A percentile compares a stretch with the other conserved stretches of the same genome.
These are phyloP conservation scores for Nadsonia commutata DNA, from an alignment of 1,139 yeast species.

Conservation along the genomic window DNA sequence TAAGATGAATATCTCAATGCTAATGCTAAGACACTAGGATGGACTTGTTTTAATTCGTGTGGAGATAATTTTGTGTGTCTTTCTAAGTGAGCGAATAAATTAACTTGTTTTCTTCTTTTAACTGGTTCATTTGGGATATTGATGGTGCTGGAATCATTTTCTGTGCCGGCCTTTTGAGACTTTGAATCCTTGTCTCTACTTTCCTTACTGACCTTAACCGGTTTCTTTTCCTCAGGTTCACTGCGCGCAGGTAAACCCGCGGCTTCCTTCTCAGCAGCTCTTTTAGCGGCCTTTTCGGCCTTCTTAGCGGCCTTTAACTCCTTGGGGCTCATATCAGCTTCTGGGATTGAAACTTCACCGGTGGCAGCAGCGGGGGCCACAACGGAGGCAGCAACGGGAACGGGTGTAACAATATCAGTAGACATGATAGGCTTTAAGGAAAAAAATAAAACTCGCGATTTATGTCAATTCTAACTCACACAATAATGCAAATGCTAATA, in stretches of 20 bases:
- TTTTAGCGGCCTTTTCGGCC: constrained; percentile 77
- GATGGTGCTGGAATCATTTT: constrained; percentile 3
- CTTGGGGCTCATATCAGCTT: constrained; percentile 43
- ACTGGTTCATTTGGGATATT: constrained; percentile 1
- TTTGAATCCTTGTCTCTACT: neutral
- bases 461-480: too few relatives aligned
- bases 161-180: constrained; percentile 2
- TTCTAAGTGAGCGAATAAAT: constrained; percentile 1
- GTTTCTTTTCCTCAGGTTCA: constrained; percentile 8
- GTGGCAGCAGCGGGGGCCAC: constrained; percentile 7
- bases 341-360: neutral
- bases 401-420: constrained; percentile 5
- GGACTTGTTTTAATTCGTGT: constrained; percentile 45
- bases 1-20: constrained; percentile 75
- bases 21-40: constrained; percentile 69
- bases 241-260: constrained; percentile 20
- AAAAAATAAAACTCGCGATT: too few relatives aligned
- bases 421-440: too few relatives aligned
- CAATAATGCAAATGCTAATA: too few relatives aligned
- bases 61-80: constrained; percentile 11
- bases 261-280: constrained; percentile 54
- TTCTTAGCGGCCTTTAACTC: constrained; percentile 80
- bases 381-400: constrained; percentile 3
- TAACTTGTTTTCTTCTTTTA: constrained; percentile 2
- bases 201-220: constrained; percentile 4